Evolutionary conservation across 345 rosid genomes (phyloP).

Genomic region (Turritis glabra): DNA sequence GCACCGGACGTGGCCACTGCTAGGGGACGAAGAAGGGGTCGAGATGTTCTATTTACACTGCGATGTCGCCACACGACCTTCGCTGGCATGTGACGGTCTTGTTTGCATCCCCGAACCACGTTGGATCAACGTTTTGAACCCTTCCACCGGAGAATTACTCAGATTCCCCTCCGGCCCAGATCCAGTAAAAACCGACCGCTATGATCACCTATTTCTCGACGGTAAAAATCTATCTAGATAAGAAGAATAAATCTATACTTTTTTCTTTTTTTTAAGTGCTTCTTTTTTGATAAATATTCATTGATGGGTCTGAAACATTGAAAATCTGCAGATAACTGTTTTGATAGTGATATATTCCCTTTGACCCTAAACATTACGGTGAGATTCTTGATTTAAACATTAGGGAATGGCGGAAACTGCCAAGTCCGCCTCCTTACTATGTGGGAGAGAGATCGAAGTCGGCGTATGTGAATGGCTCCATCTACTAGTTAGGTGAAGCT

Average conservation of each 20-base stretch:
- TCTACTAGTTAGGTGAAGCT: background rate
- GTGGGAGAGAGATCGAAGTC: background rate
- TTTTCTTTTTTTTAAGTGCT: too few species aligned
- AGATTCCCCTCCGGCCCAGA: background rate
- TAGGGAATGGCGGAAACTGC: constrained; percentile 17
- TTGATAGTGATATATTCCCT: background rate
- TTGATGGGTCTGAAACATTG: too few species aligned
- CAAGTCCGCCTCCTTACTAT: background rate
- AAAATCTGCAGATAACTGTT: too few species aligned
- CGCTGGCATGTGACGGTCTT: constrained; percentile 4
- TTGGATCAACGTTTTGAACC: constrained; percentile 10
- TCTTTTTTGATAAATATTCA: too few species aligned
- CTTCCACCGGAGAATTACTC: background rate
- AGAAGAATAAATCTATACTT: too few species aligned
- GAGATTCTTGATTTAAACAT: constrained; percentile 13
- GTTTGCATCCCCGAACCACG: constrained; percentile 17
- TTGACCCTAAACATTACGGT: background rate
- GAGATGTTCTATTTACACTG: background rate
- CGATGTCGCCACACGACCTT: background rate
- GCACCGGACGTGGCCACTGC: too few species aligned
- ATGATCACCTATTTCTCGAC: too few species aligned
- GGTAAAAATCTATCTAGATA: too few species aligned
- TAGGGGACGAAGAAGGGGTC: background rate
- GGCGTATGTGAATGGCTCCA: background rate
- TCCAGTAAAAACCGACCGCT: too few species aligned